Evolutionary conservation across 2,329 filamentous ascomycete species (phyloP).

Genomic region (Metarhizium robertsii): DNA sequence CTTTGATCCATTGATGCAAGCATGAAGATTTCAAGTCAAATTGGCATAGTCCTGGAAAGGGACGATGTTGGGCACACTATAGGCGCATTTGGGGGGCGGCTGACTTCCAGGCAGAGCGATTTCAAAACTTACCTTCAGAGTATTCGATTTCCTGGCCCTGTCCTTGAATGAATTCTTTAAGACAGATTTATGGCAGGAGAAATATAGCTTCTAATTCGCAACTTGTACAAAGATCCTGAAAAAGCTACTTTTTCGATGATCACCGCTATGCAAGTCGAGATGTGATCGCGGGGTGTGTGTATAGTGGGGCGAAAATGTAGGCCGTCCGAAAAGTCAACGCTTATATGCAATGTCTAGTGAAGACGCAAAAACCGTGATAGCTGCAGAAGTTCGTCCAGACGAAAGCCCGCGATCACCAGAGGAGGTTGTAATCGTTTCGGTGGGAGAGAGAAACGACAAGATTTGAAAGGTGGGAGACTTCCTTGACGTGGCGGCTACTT

Average conservation of each 20-base stretch:
- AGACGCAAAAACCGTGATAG: neutral
- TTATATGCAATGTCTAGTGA: neutral
- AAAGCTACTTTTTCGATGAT: neutral
- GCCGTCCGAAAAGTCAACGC: neutral
- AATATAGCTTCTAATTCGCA: neutral
- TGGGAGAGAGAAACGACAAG: neutral
- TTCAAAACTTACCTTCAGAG: neutral
- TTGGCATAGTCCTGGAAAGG: too few relatives aligned
- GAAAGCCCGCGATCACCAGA: neutral
- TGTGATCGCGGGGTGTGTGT: constrained; percentile 3
- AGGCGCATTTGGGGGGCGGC: too few relatives aligned
- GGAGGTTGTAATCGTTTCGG: neutral
- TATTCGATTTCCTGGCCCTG: neutral
- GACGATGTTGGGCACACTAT: too few relatives aligned
- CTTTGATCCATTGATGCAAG: neutral
- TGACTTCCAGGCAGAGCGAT: too few relatives aligned
- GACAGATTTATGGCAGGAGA: neutral
- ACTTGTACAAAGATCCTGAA: neutral
- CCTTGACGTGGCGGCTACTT: neutral
- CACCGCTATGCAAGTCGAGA: constrained; percentile 5
- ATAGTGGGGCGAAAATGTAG: neutral
- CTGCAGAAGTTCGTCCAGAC: neutral
- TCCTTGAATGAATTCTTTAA: neutral
- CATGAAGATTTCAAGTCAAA: neutral
- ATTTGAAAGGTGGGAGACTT: neutral